A percentile compares a stretch with the other conserved stretches of the same genome.
These are phyloP conservation scores for Eutypa lata DNA, from an alignment of 2,329 filamentous ascomycete species.

Conservation along the genomic window DNA sequence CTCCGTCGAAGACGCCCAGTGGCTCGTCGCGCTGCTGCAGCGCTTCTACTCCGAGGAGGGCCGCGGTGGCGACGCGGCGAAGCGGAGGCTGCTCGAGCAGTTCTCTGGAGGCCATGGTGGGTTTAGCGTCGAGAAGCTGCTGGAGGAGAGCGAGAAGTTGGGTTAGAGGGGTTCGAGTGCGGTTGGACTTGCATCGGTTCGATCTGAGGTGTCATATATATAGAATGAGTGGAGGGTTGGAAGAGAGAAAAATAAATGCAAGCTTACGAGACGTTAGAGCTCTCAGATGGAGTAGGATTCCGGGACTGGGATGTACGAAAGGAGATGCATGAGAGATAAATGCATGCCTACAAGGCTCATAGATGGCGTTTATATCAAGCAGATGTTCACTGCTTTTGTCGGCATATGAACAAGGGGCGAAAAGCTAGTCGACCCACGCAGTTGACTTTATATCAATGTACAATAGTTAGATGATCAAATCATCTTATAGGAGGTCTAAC, in stretches of 20 bases:
- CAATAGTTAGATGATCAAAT: too few species aligned
- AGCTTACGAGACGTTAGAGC: not conserved
- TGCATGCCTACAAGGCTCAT: slow-evolving; percentile 1
- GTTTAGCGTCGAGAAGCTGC: slow-evolving; percentile 79
- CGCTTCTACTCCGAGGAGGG: slow-evolving; percentile 72
- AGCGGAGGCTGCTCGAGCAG: slow-evolving; percentile 71
- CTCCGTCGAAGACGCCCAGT: slow-evolving; percentile 77
- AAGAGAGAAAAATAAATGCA: not conserved
- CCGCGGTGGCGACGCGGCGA: slow-evolving; percentile 57
- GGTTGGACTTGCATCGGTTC: not conserved
- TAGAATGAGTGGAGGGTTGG: slow-evolving; percentile 1
- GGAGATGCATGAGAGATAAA: too few species aligned
- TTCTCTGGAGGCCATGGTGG: slow-evolving; percentile 74
- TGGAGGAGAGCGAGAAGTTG: slow-evolving; percentile 87
- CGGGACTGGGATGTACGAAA: not conserved
- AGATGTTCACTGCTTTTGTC: not conserved
- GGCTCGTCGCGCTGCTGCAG: slow-evolving; percentile 89
- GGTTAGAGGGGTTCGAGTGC: slow-evolving; percentile 33
- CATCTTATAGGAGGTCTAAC: too few species aligned
- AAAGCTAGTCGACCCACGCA: too few species aligned
- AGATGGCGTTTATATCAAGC: not conserved
- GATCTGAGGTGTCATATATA: slow-evolving; percentile 1
- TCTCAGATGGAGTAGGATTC: too few species aligned
- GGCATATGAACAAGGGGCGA: not conserved
- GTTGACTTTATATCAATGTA: too few species aligned